phyloP scores from a whole-genome alignment of 305 asterid genomes.

The Fraxinus albicans region DNA sequence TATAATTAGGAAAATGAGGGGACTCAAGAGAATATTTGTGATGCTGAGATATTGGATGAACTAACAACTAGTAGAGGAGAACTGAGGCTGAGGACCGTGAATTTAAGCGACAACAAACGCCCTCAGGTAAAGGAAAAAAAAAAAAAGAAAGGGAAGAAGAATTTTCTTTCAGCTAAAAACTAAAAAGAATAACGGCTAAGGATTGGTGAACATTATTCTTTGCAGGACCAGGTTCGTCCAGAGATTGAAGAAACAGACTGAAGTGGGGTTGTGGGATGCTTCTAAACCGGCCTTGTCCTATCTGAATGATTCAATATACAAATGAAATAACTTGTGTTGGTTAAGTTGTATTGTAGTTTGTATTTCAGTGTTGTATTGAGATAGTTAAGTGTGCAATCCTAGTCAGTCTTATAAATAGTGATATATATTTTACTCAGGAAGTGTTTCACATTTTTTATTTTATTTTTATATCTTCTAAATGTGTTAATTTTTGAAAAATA shows the following conservation, averaged over 20 bases:
- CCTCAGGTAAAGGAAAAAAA: conserved; percentile 27
- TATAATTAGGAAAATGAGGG: conserved; percentile 18
- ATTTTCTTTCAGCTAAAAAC: background rate
- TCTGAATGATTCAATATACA: too few relatives aligned
- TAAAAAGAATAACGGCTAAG: background rate
- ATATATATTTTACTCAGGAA: too few relatives aligned
- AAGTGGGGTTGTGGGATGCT: background rate
- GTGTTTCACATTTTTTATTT: too few relatives aligned
- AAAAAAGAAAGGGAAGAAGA: background rate
- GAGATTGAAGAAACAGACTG: conserved; percentile 24
- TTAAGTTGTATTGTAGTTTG: too few relatives aligned
- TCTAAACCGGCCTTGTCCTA: too few relatives aligned
- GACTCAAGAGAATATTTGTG: conserved; percentile 30
- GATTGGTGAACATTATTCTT: background rate
- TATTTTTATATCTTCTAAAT: too few relatives aligned
- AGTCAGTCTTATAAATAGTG: too few relatives aligned
- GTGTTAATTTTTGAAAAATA: too few relatives aligned
- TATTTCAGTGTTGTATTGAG: too few relatives aligned
- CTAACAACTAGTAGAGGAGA: conserved; percentile 65
- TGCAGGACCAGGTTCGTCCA: conserved; percentile 31
- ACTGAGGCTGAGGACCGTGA: conserved; percentile 44
- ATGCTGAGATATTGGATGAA: conserved; percentile 65
- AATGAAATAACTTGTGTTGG: too few relatives aligned
- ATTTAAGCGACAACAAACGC: conserved; percentile 42
- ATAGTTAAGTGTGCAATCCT: too few relatives aligned